Base-by-base conservation (phyloP, 1,284 basidiomycete genomes). In the Sporisorium graminicola region DNA sequence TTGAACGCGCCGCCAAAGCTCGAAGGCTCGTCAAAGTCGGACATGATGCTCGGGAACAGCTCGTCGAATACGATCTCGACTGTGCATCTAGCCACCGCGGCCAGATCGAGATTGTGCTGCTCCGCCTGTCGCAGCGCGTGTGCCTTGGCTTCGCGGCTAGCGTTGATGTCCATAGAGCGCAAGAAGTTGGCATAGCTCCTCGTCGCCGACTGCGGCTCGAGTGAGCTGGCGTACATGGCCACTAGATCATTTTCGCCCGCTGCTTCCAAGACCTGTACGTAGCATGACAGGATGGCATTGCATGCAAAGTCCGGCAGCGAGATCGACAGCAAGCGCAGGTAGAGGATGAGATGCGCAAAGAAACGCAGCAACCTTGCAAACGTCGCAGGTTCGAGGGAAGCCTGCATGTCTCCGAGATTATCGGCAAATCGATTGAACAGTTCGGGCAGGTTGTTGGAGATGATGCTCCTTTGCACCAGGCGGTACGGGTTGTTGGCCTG, bases 291-390 rank as follows among this genome's bases (percentile, higher is more conserved):
- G 59, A 99, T 94, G 26, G 90, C 87, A 81, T 96, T 94, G 46
- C 79, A 78, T 0, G 91, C 91, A 0, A 93, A 90, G 13, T 91
- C 74, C 6, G 78, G 72, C 43, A 82, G 60, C 7, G 75, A 67
- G 33, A 75, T 59, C 65, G 92, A 91, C 47, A 98, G 91, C 86
- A 94, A 90, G 61, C 92, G 91, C 2, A 98, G 88, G 86, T 92
- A 95, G 20, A 99, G 90, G 72, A 94, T 94, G n/a, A 98, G 88
- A 82, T 99, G 96, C 0, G 95, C 91, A 83, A 97, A 98, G 88
- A 99, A 99, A 26, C 95, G 93, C 27, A 90, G 78, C 20, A 89
- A 82, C 13, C 88, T 87, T 12, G 83, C 84, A 56, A 81, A 81
- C 0, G 63, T 64, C 7, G 67, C 54, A 33, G 80, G 78, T 29